Evolutionary conservation across 2,329 filamentous ascomycete species (phyloP), one percentile per base, ranked within the genome.

Genomic region (Phyllachora maydis): DNA sequence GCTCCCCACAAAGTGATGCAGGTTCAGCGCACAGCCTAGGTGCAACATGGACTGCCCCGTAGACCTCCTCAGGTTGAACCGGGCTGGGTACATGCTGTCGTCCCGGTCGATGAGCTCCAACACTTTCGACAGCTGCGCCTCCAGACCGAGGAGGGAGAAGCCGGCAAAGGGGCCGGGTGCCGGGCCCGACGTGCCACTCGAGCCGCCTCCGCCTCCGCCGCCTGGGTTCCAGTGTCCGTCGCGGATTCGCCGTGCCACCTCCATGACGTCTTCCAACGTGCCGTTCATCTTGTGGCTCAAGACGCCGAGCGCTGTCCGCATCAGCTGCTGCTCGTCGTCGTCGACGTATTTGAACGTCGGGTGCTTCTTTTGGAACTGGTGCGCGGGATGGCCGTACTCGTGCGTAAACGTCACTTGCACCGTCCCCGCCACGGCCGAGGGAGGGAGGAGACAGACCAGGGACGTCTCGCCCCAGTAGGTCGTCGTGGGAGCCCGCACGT

Each of bases 1-100:
- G 15, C 71, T 77, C 8, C 75, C 75, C 23, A 76, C 76, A 32
- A 90, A 73, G 22, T 75, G 65, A 31, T 71, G 64, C 34, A 81
- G 62, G 5, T 78, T 78, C 8, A 83, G 50, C 6, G 74, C 74
- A 34, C 70, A 77, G 2, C 76, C 77, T 30, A 83, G 54, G 37
- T 88, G 78, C 30, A 90, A 59, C 59, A 90, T 72, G 2, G 75
- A 81, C 39, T 85, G 76, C 1, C 78, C 78, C 8, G 67, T 76
- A 2, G 62, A 48, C 31, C 51, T 48, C 34, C 52, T 47, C 36
- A 73, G 50, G 38, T 88, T 76, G 30, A 77, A 65, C 14, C 61
- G 63, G 9, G 74, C 64, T 34, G 61, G 58, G 30, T 73, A 59
- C 4, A 69, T 60, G 38, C 65, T 79, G 35, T 82, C 72, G 39